phyloP scores from a whole-genome alignment of 345 rosid genomes.

The Reutealis trisperma region DNA sequence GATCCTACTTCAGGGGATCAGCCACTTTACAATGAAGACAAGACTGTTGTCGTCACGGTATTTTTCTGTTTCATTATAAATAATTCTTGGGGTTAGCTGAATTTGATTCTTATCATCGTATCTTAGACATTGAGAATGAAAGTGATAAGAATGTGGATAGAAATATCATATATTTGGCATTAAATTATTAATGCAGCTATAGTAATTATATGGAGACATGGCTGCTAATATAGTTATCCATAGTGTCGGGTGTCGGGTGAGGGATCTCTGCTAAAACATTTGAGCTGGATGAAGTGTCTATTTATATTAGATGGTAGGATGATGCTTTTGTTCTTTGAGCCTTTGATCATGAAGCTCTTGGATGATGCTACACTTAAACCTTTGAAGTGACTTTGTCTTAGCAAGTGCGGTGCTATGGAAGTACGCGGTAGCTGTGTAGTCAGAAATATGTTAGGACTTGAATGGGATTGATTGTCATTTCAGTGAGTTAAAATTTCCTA shows the following conservation, averaged over 20 bases:
- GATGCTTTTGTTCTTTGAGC: too few species aligned
- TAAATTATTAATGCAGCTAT: not conserved
- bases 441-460: not conserved
- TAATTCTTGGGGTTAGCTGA: not conserved
- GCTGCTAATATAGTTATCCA: not conserved
- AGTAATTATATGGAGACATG: not conserved
- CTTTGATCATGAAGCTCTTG: not conserved
- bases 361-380: not conserved
- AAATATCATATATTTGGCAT: not conserved
- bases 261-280: not conserved
- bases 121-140: not conserved
- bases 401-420: not conserved
- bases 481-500: not conserved
- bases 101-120: not conserved
- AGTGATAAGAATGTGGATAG: not conserved
- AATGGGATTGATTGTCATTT: not conserved
- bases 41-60: conserved; percentile 74
- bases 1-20: conserved; percentile 91
- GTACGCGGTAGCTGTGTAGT: too few species aligned
- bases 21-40: conserved; percentile 78
- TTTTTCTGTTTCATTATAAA: conserved; percentile 1
- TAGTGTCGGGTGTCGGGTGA: too few species aligned
- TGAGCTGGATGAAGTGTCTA: not conserved
- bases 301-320: not conserved
- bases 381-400: not conserved